Percentiles rank a stretch among this genome's conserved stretches.
phyloP scores from a whole-genome alignment of 2,329 filamentous ascomycete genomes.

The Fusarium camptoceras region DNA sequence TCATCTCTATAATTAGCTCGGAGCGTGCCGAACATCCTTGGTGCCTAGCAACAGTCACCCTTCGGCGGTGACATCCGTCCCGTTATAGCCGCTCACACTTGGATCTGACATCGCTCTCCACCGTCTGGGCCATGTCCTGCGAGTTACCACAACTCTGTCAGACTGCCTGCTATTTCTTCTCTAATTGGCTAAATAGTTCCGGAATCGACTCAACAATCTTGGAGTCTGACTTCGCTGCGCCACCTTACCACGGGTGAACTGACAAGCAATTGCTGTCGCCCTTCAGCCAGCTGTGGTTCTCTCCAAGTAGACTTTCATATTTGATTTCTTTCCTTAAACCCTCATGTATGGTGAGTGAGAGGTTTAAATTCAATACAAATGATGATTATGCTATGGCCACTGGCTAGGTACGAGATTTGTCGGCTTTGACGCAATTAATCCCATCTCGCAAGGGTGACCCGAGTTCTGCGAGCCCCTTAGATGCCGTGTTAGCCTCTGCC shows the following conservation, averaged over 20 bases:
- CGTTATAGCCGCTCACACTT: constrained; percentile 1
- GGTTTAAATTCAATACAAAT: not conserved
- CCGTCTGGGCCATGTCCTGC: not conserved
- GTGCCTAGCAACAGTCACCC: not conserved
- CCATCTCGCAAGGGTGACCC: no score
- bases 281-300: not conserved
- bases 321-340: not conserved
- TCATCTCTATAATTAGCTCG: not conserved
- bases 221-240: not conserved
- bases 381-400: not conserved
- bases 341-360: not conserved
- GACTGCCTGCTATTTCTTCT: not conserved
- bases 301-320: not conserved
- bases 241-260: not conserved
- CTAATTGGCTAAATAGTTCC: not conserved
- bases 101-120: not conserved
- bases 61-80: not conserved
- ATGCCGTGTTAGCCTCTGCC: not conserved
- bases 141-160: not conserved
- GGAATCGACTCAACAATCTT: not conserved
- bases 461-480: not conserved
- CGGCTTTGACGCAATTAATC: no score
- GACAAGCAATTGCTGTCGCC: not conserved
- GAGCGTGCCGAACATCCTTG: not conserved
- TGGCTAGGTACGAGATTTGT: not conserved